Evolutionary conservation across 2,329 filamentous ascomycete species (phyloP), one percentile per base, ranked within the genome.

Genomic region (Fusarium anguioides): DNA sequence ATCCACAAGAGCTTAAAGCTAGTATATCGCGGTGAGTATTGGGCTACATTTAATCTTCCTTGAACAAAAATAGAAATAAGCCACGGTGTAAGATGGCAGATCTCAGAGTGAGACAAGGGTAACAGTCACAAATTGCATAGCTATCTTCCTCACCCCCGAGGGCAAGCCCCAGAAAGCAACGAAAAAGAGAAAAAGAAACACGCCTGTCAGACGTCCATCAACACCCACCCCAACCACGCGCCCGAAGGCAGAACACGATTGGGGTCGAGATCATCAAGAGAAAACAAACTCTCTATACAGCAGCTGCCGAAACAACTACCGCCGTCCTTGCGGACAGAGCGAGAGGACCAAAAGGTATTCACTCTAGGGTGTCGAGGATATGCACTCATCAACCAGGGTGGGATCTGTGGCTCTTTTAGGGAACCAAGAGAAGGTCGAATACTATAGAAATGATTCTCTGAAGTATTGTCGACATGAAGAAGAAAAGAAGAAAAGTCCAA

Each of bases 361-460:
- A 72, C 69, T 72, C 69, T 71, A 70, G 69, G 69, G 90, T 83
- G 86, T 85, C 89, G 92, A 92, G 91, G 92, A 92, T 90, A 87
- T 92, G 76, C 75, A 81, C 46, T 72, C 69, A 72, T 72, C 69
- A 72, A 72, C 69, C 69, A 71, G 69, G 69, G 89, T 95, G 88
- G 89, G 89, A 87, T 93, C 90, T 95, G 91, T 93, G 87, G 92
- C 94, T 97, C 86, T 86, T 91, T 87, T 94, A 86, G 88, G 89
- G 88, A 95, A 91, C 89, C 93, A 91, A 96, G 92, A 93, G 89
- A 86, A 86, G 87, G 91, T 94, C 89, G 89, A 92, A 86, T 90
- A 94, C 93, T 97, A 94, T 94, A 96, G 91, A 97, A 96, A 92
- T 93, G 92, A 95, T 95, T 94, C 92, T 93, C 81, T 67, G 80